These are phyloP conservation scores for Saccharomycopsis capsularis DNA, from an alignment of 805 yeast species.

Conservation along the genomic window DNA sequence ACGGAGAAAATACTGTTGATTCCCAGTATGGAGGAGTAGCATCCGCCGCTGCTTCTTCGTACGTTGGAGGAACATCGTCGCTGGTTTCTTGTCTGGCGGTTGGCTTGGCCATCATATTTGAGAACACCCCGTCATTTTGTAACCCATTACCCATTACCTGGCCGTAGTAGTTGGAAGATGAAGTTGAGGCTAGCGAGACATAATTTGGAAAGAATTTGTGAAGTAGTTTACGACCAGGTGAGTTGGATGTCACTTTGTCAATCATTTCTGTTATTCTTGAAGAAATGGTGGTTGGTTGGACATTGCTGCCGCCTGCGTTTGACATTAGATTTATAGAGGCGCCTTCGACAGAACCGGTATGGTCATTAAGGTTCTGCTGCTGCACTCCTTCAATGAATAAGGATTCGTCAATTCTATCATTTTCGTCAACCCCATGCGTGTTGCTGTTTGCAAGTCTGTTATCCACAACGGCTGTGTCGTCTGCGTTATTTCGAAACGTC, in stretches of 20 bases:
- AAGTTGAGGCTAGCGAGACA: background rate
- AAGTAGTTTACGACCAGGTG: slow-evolving; percentile 16
- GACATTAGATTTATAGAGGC: too few species aligned
- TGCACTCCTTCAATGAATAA: background rate
- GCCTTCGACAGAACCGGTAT: too few species aligned
- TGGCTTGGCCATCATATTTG: slow-evolving; percentile 87
- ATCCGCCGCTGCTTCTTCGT: slow-evolving; percentile 93
- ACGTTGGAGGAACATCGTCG: slow-evolving; percentile 68
- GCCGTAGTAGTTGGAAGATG: slow-evolving; percentile 10
- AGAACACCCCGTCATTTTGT: slow-evolving; percentile 81
- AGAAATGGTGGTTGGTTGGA: too few species aligned
- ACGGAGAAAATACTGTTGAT: slow-evolving; percentile 71
- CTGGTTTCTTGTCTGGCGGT: slow-evolving; percentile 20
- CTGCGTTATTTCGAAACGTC: too few species aligned
- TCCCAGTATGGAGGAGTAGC: slow-evolving; percentile 97
- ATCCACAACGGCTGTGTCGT: too few species aligned
- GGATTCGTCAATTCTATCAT: slow-evolving; percentile 14
- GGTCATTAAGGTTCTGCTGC: too few species aligned
- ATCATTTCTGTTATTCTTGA: slow-evolving; percentile 3
- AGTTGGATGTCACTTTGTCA: slow-evolving; percentile 17
- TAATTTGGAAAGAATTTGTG: slow-evolving; percentile 15
- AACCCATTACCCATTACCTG: slow-evolving; percentile 29
- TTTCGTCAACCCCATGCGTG: too few species aligned
- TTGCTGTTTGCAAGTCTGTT: background rate
- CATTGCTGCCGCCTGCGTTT: too few species aligned